Percentiles rank a stretch among this genome's conserved stretches.
Conservation (phyloP, 2,329 filamentous ascomycete genomes). For the Fusarium citri region DNA sequence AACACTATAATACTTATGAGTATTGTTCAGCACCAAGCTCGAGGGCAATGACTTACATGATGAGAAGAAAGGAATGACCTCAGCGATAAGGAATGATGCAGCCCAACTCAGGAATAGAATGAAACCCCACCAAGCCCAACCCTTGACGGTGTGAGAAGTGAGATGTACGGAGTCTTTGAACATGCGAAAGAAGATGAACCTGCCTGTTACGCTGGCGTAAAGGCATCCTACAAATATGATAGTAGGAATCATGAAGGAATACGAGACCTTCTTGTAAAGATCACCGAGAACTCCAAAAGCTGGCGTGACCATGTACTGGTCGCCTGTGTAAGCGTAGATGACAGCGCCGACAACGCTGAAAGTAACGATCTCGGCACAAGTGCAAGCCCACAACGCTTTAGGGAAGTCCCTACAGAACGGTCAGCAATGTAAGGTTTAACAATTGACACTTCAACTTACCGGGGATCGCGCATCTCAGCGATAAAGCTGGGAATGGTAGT, state of each 20-base stretch:
- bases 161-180: constrained; percentile 84
- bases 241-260: constrained; percentile 95
- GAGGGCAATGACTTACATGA: constrained; percentile 63
- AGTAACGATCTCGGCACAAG: constrained; percentile 85
- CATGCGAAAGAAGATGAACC: constrained; percentile 90
- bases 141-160: constrained; percentile 80
- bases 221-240: constrained; percentile 91
- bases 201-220: constrained; percentile 87
- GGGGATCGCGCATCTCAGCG: constrained; percentile 83
- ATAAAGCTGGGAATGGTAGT: constrained; percentile 95
- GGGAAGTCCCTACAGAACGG: constrained; percentile 75
- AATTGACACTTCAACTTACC: constrained; percentile 46
- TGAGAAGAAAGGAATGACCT: constrained; percentile 93
- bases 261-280: constrained; percentile 85
- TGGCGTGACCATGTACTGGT: constrained; percentile 86
- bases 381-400: constrained; percentile 90
- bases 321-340: constrained; percentile 86
- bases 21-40: accelerated
- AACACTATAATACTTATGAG: constrained; percentile 57
- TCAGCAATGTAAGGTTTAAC: neutral
- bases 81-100: constrained; percentile 86
- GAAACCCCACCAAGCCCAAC: constrained; percentile 81
- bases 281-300: constrained; percentile 86
- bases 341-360: constrained; percentile 85
- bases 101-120: constrained; percentile 80